Conservation (phyloP, 2,329 filamentous ascomycete species). For the Aureobasidium sp. region DNA sequence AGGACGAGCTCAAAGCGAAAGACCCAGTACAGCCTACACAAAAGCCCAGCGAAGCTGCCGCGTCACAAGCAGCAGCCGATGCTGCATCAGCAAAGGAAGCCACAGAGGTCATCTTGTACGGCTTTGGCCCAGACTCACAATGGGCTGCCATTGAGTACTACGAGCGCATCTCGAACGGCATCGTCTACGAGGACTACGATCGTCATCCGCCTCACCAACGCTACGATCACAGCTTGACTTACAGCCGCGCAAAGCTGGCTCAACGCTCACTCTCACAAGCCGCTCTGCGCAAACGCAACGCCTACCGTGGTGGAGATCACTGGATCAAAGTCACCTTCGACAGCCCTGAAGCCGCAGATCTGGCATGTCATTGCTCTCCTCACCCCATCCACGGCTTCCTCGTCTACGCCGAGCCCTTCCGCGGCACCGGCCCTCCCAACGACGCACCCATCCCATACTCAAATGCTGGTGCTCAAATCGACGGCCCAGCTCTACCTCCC, state of each 20-base stretch:
- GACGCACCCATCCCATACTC: slow-evolving; percentile 36
- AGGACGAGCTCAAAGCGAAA: slow-evolving; percentile 16
- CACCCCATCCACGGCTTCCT: slow-evolving; percentile 39
- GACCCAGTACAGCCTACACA: slow-evolving; percentile 14
- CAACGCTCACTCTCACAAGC: slow-evolving; percentile 59
- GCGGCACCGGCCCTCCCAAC: slow-evolving; percentile 34
- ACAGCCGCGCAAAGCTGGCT: slow-evolving; percentile 62
- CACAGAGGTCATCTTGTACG: slow-evolving; percentile 77
- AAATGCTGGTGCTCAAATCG: slow-evolving; percentile 24
- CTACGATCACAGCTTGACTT: slow-evolving; percentile 64
- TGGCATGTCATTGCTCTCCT: slow-evolving; percentile 39
- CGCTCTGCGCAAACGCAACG: slow-evolving; percentile 71
- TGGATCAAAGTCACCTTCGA: slow-evolving; percentile 64
- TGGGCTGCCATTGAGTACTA: slow-evolving; percentile 87
- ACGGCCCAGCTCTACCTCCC: slow-evolving; percentile 19
- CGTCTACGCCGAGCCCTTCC: slow-evolving; percentile 40
- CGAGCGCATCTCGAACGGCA: slow-evolving; percentile 69
- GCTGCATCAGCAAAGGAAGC: slow-evolving; percentile 42
- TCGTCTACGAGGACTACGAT: slow-evolving; percentile 89
- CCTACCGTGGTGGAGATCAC: slow-evolving; percentile 73
- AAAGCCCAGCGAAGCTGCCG: slow-evolving; percentile 16
- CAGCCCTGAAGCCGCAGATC: slow-evolving; percentile 39
- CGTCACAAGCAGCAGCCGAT: slow-evolving; percentile 15
- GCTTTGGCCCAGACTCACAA: slow-evolving; percentile 59
- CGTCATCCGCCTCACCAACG: slow-evolving; percentile 68